Conservation (phyloP, 2,329 filamentous ascomycete species). For the Penicillium sp. region DNA sequence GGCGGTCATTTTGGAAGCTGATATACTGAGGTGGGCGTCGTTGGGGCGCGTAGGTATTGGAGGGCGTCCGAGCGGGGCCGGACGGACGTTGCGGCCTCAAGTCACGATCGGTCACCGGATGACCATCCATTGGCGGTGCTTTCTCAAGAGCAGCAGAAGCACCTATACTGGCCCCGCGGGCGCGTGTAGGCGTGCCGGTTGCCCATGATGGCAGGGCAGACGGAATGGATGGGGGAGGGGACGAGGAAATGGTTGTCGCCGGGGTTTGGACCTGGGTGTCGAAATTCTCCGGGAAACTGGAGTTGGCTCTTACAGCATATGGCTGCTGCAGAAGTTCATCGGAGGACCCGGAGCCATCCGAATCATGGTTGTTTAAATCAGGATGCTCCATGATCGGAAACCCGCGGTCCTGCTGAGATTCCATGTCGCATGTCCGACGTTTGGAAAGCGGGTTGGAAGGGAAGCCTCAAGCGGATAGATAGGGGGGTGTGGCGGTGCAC, state of each 20-base stretch:
- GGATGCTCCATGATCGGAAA: constrained; percentile 38
- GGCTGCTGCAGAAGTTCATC: constrained; percentile 35
- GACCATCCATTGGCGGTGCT: too few relatives aligned
- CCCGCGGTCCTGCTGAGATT: too few relatives aligned
- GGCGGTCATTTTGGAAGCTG: constrained; percentile 40
- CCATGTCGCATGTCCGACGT: too few relatives aligned
- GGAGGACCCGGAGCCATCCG: constrained; percentile 36
- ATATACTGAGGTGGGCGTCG: constrained; percentile 48
- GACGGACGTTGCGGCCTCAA: constrained; percentile 56
- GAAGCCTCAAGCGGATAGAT: too few relatives aligned
- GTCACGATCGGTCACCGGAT: constrained; percentile 26
- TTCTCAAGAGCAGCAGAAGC: too few relatives aligned
- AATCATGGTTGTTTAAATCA: constrained; percentile 34
- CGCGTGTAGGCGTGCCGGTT: constrained; percentile 33
- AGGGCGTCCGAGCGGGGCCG: constrained; percentile 63
- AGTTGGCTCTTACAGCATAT: constrained; percentile 25
- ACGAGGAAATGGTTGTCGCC: constrained; percentile 28
- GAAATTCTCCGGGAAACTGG: constrained; percentile 27
- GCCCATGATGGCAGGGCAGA: too few relatives aligned
- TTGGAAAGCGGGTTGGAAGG: constrained; percentile 5
- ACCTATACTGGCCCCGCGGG: too few relatives aligned
- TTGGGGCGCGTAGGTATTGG: constrained; percentile 64
- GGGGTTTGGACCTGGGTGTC: constrained; percentile 26
- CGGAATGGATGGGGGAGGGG: too few relatives aligned
- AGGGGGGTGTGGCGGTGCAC: too few relatives aligned